Evolutionary conservation across 345 rosid species (phyloP), one percentile per base, ranked within the genome.

Genomic region (Abelmoschus esculentus): DNA sequence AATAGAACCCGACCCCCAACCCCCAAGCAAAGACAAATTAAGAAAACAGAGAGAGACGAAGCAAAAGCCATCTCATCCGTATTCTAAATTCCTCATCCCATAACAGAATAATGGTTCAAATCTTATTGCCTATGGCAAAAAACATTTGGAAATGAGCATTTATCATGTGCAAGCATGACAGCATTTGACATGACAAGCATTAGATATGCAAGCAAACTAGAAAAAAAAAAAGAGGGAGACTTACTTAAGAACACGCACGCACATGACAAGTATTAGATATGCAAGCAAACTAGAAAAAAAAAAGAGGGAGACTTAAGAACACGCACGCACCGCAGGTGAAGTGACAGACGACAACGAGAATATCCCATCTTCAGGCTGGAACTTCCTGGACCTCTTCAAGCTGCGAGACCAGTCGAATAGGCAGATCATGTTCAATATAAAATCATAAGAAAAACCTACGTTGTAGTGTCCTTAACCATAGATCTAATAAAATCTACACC

Each of bases 281-380:
- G 19, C 38, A 7, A 3, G 47, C 28, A 22, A 56, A 26, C 29
- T 70, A 55, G 3, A 52, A 69, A 44, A 42, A 19, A 5, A 19
- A 5, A 7, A 12, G 58, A 38, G 7, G 38, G 58, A 58, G 15
- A 47, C 9, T 26, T 70, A 50, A 63, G 9, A 49, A 70, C 50
- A 42, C 46, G 13, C 42, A 88, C 93, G 66, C 81, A 91, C 99
- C 36, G 98, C 96, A 0, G 90, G 96, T 53, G 99, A 95, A 54
- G 97, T 89, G 65, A 90, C 89, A 26, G 98, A 95, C 49, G 99
- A 95, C 65, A 95, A 76, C 19, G 98, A 95, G 86, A 91, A 88
- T 58, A 91, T 87, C 83, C 98, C 85, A 56, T 95, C 99, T 83
- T 95, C 99, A 12, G 53, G 67, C 53, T 63, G 53, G 32, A 42